Evolutionary conservation across 352 stramenopile species (phyloP).

Genomic region (Pythium rishiriense): DNA sequence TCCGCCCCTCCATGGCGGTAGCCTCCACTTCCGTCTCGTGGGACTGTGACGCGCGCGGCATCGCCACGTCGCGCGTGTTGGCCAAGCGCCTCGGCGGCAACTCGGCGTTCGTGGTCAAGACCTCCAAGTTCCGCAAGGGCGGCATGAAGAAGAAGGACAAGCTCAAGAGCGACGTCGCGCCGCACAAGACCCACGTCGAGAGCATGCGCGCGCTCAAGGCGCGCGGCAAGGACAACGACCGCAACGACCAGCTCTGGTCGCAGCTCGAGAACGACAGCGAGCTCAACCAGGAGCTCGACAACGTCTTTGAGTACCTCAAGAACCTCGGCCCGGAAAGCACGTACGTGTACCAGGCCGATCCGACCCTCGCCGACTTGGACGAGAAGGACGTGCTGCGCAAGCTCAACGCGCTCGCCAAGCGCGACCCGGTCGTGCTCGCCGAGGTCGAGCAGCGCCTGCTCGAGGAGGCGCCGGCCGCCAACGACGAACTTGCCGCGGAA

Average conservation of each 20-base stretch:
- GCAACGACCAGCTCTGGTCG: conserved; percentile 55
- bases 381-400: conserved; percentile 61
- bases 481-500: conserved; percentile 11
- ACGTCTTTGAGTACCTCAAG: conserved; percentile 70
- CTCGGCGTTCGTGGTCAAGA: conserved; percentile 67
- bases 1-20: neutral
- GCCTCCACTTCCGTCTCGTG: neutral
- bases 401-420: conserved; percentile 62
- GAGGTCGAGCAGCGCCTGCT: conserved; percentile 34
- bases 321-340: conserved; percentile 59
- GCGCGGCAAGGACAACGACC: conserved; percentile 34
- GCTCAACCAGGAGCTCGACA: conserved; percentile 65
- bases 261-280: conserved; percentile 58
- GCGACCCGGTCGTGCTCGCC: conserved; percentile 43
- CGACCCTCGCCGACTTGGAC: conserved; percentile 62
- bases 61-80: conserved; percentile 46
- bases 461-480: conserved; percentile 20
- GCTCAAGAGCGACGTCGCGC: conserved; percentile 56
- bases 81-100: conserved; percentile 68
- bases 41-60: conserved; percentile 24
- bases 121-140: conserved; percentile 52
- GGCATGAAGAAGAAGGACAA: conserved; percentile 67
- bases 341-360: conserved; percentile 69
- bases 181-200: conserved; percentile 60
- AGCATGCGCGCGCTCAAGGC: conserved; percentile 48